Base-by-base conservation (phyloP, 1,284 basidiomycete species). In the Tilletia walkeri region DNA sequence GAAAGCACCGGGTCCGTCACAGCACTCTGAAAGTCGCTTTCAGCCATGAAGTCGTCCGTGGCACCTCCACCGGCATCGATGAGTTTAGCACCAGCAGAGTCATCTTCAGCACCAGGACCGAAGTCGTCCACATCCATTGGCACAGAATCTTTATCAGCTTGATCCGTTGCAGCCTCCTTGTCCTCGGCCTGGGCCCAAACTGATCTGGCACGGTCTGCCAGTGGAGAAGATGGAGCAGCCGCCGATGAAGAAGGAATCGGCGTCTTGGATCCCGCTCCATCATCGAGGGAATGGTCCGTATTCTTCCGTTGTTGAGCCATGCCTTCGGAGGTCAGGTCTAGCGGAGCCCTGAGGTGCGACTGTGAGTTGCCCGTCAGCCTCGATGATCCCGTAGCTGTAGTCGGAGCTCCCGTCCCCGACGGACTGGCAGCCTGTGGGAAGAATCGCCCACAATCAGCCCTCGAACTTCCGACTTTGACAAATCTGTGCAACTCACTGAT, bases 301-400 rank as follows among this genome's bases (percentile, higher is more conserved):
- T 53, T 4, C 12, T 7, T 18, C 1, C 18, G 50, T 3, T 53
- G 7, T 24, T 53, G 50, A 45, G 41, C 41, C 6, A 9, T 45
- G 41, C 14, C 41, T 9, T 45, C 41, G 9, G 41, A 45, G 6
- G 9, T 14, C 50, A 12, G 6, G 6, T 10, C 18, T 2, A 53
- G 7, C 10, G 50, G n/a, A 18, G 50, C 16, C n/a, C 2, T 24
- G 50, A 24, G 7, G 20, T 53, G 10, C 50, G 50, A 18, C 50
- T n/a, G 18, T 24, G 50, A 53, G 50, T 18, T 53, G 18, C 16
- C 20, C 6, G 20, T 36, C 10, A 12, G 12, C 34, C 59, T 34
- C 30, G 59, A 63, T 3, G 59, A 39, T 18, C 59, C 59, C 36
- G 59, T 63, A 9, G 36, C 36, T 16, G 59, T 63, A n/a, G 59